Conservation (phyloP, 164 flowering plant genomes). For the Echeveria elegans region DNA sequence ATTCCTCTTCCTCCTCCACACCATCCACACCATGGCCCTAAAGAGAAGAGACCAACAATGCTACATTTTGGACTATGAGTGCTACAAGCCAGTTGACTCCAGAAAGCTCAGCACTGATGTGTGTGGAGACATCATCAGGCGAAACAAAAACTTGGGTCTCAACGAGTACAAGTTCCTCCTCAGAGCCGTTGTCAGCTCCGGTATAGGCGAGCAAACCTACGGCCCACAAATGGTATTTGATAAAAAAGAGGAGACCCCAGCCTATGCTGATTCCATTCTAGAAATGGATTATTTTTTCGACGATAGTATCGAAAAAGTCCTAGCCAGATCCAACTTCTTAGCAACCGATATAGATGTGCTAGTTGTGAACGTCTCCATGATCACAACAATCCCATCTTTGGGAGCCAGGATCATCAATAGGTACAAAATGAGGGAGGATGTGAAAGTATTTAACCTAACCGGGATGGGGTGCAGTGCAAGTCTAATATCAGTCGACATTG, state of each 20-base stretch:
- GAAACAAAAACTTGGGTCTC: conserved; percentile 45
- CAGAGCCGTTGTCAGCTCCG: conserved; percentile 57
- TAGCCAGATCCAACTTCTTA: conserved; percentile 24
- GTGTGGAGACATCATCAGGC: conserved; percentile 35
- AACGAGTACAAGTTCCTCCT: conserved; percentile 57
- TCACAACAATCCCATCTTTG: conserved; percentile 36
- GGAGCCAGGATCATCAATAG: conserved; percentile 35
- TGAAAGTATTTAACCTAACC: conserved; percentile 42
- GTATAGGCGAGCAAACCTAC: conserved; percentile 66
- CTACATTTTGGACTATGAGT: conserved; percentile 50
- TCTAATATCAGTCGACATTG: conserved; percentile 34
- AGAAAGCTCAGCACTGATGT: conserved; percentile 32
- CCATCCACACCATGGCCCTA: conserved; percentile 18
- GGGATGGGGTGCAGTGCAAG: conserved; percentile 84
- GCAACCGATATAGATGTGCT: conserved; percentile 46
- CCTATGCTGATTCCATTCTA: conserved; percentile 19
- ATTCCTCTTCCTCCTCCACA: conserved; percentile 12
- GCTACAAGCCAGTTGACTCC: conserved; percentile 44
- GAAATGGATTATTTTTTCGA: conserved; percentile 60
- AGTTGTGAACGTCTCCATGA: conserved; percentile 55
- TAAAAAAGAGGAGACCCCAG: conserved; percentile 31
- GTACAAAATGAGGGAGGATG: conserved; percentile 45
- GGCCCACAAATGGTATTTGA: conserved; percentile 38
- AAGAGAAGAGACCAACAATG: conserved; percentile 27
- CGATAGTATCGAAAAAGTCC: conserved; percentile 30